Evolutionary conservation across 441 rosid species (phyloP), one percentile per base, ranked within the genome.

Genomic region (Pelargonium cotyledonis): DNA sequence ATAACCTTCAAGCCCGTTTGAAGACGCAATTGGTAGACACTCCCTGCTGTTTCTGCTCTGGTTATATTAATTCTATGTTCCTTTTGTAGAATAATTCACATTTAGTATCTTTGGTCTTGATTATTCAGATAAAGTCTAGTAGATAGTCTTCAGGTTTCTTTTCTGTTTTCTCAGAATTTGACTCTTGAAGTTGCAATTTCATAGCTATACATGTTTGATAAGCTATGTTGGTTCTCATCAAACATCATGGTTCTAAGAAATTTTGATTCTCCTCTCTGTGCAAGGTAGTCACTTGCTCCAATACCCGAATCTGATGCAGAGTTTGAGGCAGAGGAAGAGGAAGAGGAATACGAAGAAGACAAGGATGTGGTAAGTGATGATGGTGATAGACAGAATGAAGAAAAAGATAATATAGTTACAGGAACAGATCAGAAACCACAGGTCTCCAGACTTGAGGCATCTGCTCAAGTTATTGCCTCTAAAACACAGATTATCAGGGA

Each of bases 251-350:
- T 49, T 7, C 53, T 80, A 73, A 75, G 64, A 63, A 73, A 76
- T 49, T 58, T 23, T 16, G 23, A 15, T 55, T 55, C 23, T 55
- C 61, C 57, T 62, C 72, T 67, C 67, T 43, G 23, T 82, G 83
- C 74, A 89, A 89, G 90, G 85, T 84, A 90, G 97, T 77, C 92
- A 21, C 93, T 93, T 82, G 88, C 96, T 85, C 89, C 97, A 64
- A 93, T 93, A 81, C 96, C 96, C 26, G 98, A 93, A 72, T 86
- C 91, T 4, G 98, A 93, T 70, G 83, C 82, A 38, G 97, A 92
- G 84, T 69, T 85, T 53, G 98, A 88, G 74, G 91, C 86, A 75
- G 95, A 89, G 26, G 89, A 79, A 21, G 88, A 83, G 70, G 71
- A 77, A 53, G 72, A 72, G 5, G 84, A 72, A 66, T 67, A 18